Evolutionary conservation across 306 rosid species (phyloP).

Genomic region (Astragalus membranaceus): DNA sequence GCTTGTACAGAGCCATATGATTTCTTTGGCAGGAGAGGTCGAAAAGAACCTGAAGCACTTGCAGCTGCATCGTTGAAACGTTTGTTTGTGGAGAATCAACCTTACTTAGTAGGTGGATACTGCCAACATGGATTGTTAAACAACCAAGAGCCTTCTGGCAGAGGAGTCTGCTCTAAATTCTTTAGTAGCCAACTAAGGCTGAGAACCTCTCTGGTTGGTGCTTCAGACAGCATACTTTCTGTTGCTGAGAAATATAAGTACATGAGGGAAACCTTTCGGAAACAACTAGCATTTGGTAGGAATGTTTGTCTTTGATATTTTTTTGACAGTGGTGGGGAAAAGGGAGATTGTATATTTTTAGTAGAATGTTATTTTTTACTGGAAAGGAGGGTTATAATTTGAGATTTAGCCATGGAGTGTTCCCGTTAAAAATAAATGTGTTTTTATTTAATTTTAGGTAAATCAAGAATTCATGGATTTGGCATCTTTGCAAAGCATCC

Average conservation of each 20-base stretch:
- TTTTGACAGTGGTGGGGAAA: background rate
- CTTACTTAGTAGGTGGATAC: constrained; percentile 81
- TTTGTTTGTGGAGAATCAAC: constrained; percentile 86
- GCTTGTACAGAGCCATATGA: constrained; percentile 77
- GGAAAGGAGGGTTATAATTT: background rate
- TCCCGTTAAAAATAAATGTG: background rate
- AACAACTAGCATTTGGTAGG: constrained; percentile 85
- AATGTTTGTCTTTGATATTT: constrained; percentile 10
- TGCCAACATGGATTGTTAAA: constrained; percentile 66
- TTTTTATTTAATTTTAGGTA: constrained; percentile 42
- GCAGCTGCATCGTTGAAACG: constrained; percentile 96
- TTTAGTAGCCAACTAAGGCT: constrained; percentile 57
- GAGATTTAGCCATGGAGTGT: constrained; percentile 2
- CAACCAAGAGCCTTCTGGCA: constrained; percentile 50
- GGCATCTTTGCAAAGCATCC: constrained; percentile 97
- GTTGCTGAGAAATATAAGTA: constrained; percentile 77
- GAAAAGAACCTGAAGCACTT: constrained; percentile 95
- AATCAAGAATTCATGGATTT: constrained; percentile 98
- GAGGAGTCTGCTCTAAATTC: constrained; percentile 69
- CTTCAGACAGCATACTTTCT: constrained; percentile 70
- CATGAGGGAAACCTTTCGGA: constrained; percentile 86
- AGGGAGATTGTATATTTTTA: background rate
- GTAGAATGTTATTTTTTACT: constrained; percentile 7
- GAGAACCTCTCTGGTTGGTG: constrained; percentile 53
- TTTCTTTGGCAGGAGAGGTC: constrained; percentile 86